Percentiles rank a stretch among this genome's conserved stretches.
Evolutionary conservation across 2,329 filamentous ascomycete species (phyloP).

Genomic region (Colletotrichum cereale): DNA sequence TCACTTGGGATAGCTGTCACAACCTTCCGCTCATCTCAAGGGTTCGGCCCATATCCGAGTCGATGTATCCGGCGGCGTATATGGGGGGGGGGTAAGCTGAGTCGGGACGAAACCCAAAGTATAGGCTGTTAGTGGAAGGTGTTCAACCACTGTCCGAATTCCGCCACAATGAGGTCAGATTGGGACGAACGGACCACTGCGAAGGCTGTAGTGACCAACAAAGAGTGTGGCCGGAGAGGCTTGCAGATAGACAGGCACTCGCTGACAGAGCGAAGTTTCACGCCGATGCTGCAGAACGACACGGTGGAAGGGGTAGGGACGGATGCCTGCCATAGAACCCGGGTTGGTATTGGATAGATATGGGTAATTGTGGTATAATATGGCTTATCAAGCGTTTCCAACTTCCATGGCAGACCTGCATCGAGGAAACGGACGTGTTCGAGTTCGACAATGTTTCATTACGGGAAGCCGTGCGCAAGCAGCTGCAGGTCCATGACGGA

Average conservation of each 20-base stretch:
- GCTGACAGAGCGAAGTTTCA: background rate
- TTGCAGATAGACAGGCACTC: slow-evolving; percentile 1
- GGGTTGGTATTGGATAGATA: background rate
- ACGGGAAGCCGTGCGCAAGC: background rate
- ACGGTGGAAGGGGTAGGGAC: background rate
- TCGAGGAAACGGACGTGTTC: background rate
- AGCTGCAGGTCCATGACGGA: background rate
- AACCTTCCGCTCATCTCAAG: background rate
- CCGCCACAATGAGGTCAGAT: background rate
- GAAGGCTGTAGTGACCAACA: background rate
- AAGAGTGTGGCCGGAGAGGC: slow-evolving; percentile 11
- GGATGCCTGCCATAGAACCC: slow-evolving; percentile 2
- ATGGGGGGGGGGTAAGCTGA: background rate
- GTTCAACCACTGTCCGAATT: background rate
- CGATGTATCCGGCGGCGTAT: background rate
- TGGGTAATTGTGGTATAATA: background rate
- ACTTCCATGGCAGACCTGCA: background rate
- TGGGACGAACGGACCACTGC: background rate
- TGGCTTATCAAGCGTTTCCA: background rate
- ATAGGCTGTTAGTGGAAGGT: background rate
- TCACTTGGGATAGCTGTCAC: background rate
- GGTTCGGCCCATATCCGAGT: background rate
- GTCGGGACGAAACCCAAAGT: slow-evolving; percentile 1
- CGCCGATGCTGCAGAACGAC: background rate
- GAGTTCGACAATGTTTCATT: background rate